Conservation (phyloP, 2,329 filamentous ascomycete genomes). For the Fusarium kyushuense region DNA sequence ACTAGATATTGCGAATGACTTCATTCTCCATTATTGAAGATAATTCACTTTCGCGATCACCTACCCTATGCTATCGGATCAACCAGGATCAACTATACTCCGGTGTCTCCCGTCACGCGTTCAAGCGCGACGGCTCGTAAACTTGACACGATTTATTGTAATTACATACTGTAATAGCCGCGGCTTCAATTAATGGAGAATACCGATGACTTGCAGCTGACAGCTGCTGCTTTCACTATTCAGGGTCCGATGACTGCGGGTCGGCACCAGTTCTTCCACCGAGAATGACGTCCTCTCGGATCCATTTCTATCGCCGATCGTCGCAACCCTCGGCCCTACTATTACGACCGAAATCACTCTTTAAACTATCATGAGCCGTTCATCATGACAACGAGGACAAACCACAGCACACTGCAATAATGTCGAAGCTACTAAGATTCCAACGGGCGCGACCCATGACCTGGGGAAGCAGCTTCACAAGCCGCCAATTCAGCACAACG, state of each 20-base stretch:
- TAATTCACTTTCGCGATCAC: not conserved
- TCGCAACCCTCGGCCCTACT: constrained; percentile 21
- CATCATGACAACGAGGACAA: constrained; percentile 14
- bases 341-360: constrained; percentile 31
- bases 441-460: constrained; percentile 23
- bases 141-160: not conserved
- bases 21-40: not conserved
- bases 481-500: constrained; percentile 41
- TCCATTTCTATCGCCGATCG: constrained; percentile 28
- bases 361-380: constrained; percentile 40
- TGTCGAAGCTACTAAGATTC: constrained; percentile 32
- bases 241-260: constrained; percentile 15
- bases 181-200: not conserved
- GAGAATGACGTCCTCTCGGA: constrained; percentile 38
- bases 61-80: not conserved
- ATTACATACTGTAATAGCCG: not conserved
- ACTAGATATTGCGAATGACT: not conserved
- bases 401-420: constrained; percentile 15
- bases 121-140: not conserved
- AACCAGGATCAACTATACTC: constrained; percentile 1
- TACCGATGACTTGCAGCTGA: not conserved
- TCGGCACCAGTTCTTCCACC: constrained; percentile 36
- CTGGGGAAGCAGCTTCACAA: constrained; percentile 44
- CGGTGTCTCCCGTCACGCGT: not conserved
- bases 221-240: not conserved